A percentile compares a stretch with the other conserved stretches of the same genome.
Conservation (phyloP, 2,329 filamentous ascomycete species). For the Fusarium euwallaceae region DNA sequence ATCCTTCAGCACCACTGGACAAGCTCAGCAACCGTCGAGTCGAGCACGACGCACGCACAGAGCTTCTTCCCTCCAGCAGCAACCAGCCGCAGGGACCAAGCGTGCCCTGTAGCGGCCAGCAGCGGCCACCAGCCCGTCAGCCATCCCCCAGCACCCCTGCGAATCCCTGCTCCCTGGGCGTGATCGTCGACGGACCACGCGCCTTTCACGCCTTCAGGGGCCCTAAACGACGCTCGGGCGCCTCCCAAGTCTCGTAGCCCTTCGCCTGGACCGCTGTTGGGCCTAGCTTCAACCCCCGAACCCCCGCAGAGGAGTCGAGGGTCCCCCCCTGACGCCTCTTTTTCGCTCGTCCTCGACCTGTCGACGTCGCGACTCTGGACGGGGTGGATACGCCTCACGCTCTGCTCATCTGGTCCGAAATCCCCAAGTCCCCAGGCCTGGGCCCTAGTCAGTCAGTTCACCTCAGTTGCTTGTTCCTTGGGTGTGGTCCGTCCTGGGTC, state of each 20-base stretch:
- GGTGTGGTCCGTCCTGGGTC: constrained; percentile 21
- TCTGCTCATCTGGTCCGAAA: constrained; percentile 41
- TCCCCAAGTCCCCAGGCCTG: constrained; percentile 5
- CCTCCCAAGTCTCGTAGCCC: constrained; percentile 34
- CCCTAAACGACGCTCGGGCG: constrained; percentile 47
- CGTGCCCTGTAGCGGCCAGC: constrained; percentile 25
- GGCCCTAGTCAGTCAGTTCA: constrained; percentile 31
- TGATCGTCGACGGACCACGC: constrained; percentile 46
- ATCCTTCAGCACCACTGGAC: constrained; percentile 12
- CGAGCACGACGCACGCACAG: constrained; percentile 8
- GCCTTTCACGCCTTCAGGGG: constrained; percentile 36
- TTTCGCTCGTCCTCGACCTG: constrained; percentile 34
- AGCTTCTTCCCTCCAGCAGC: background rate
- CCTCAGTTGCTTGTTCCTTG: constrained; percentile 30
- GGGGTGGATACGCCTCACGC: constrained; percentile 32
- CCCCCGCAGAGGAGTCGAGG: constrained; percentile 46
- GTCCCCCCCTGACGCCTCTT: constrained; percentile 47
- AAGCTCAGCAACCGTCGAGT: constrained; percentile 23
- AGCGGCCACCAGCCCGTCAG: constrained; percentile 14
- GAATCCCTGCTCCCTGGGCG: constrained; percentile 37
- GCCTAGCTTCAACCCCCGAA: constrained; percentile 45
- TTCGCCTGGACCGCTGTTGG: constrained; percentile 45
- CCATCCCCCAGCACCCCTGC: constrained; percentile 27
- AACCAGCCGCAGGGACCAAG: constrained; percentile 4
- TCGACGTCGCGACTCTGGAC: constrained; percentile 29